phyloP scores from a whole-genome alignment of 208 protist species.

The Acanthamoeba triangularis region DNA sequence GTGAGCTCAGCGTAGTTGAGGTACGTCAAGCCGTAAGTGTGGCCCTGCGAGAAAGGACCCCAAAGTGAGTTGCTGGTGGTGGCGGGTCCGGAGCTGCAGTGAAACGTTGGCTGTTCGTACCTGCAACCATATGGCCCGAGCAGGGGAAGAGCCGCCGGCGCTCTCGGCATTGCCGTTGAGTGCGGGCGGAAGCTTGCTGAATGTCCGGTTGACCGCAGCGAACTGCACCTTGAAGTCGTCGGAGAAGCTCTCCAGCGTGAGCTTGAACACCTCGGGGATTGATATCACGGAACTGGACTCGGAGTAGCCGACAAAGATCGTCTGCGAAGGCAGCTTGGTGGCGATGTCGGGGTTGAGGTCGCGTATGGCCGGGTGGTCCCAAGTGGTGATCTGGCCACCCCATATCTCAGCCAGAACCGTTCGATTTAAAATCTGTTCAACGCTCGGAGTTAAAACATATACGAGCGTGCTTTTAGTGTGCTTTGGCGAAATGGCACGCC shows the following conservation, averaged over 20 bases:
- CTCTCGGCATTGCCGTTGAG: background rate
- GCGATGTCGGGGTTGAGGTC: slow-evolving; percentile 20
- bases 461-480: background rate
- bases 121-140: background rate
- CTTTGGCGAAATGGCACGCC: too few relatives aligned
- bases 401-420: slow-evolving; percentile 7
- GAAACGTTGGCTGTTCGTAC: background rate
- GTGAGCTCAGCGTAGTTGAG: background rate
- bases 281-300: background rate
- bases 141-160: background rate
- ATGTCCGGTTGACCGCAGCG: slow-evolving; percentile 17
- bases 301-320: background rate
- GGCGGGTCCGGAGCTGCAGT: background rate
- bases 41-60: background rate
- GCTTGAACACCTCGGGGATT: slow-evolving; percentile 18
- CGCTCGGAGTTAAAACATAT: background rate
- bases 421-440: background rate
- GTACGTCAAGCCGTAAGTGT: background rate
- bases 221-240: background rate
- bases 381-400: background rate
- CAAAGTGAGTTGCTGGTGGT: background rate
- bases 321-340: background rate
- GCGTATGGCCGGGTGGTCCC: background rate
- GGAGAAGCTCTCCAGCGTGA: slow-evolving; percentile 5
- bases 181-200: background rate